A percentile compares a stretch with the other conserved stretches of the same genome.
Evolutionary conservation across 2,329 filamentous ascomycete genomes (phyloP).

Genomic region (Bertia moriformis): DNA sequence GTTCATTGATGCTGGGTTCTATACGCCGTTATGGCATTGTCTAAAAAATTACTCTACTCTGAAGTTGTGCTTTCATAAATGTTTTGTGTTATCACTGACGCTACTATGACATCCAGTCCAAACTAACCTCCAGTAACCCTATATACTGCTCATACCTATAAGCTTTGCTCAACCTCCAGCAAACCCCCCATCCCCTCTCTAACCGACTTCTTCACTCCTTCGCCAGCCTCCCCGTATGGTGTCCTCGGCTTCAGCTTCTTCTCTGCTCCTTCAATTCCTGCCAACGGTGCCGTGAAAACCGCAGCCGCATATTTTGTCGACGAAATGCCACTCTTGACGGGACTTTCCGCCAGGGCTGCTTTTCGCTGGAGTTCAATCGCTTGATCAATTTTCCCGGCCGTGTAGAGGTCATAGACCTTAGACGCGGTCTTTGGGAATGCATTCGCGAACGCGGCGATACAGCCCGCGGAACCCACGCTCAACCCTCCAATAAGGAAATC

Average conservation of each 20-base stretch:
- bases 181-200: constrained; percentile 21
- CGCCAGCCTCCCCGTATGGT: constrained; percentile 27
- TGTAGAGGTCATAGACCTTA: constrained; percentile 29
- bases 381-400: constrained; percentile 25
- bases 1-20: too few species aligned
- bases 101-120: too few species aligned
- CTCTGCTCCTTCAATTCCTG: constrained; percentile 30
- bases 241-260: constrained; percentile 26
- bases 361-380: constrained; percentile 31
- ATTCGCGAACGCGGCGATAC: constrained; percentile 39
- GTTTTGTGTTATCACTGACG: too few species aligned
- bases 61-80: too few species aligned
- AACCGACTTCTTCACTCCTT: constrained; percentile 24
- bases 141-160: too few species aligned
- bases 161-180: constrained; percentile 18
- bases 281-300: constrained; percentile 27
- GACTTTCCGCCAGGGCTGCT: constrained; percentile 32
- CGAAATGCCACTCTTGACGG: constrained; percentile 34
- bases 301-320: constrained; percentile 34
- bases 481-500: constrained; percentile 39
- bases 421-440: constrained; percentile 33
- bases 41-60: too few species aligned
- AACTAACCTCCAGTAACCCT: too few species aligned
- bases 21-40: too few species aligned
- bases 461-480: constrained; percentile 32